Conservation (phyloP, 2,329 filamentous ascomycete species). For the Trichocomaceae sp. region DNA sequence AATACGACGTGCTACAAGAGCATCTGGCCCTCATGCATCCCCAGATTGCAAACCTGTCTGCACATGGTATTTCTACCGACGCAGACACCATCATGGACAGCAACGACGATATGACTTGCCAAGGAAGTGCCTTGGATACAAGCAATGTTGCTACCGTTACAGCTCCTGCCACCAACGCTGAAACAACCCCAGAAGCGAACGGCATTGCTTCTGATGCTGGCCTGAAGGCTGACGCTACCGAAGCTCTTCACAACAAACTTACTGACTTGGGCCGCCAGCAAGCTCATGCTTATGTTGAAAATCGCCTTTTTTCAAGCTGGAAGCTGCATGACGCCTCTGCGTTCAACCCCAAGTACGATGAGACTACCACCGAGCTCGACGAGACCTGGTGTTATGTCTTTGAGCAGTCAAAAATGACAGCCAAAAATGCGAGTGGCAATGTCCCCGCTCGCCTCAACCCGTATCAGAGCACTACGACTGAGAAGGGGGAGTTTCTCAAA, state of each 20-base stretch:
- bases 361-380: slow-evolving; percentile 25
- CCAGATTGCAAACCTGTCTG: slow-evolving; percentile 22
- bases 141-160: slow-evolving; percentile 10
- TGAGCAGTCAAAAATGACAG: slow-evolving; percentile 23
- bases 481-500: slow-evolving; percentile 33
- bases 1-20: slow-evolving; percentile 25
- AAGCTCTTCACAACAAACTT: slow-evolving; percentile 16
- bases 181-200: slow-evolving; percentile 18
- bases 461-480: slow-evolving; percentile 26
- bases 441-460: slow-evolving; percentile 25
- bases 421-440: slow-evolving; percentile 25
- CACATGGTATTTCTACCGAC: slow-evolving; percentile 19
- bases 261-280: slow-evolving; percentile 20
- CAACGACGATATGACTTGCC: slow-evolving; percentile 16
- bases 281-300: slow-evolving; percentile 22
- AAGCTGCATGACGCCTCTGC: slow-evolving; percentile 30
- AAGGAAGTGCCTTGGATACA: neutral
- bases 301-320: slow-evolving; percentile 31
- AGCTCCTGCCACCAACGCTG: slow-evolving; percentile 11
- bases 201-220: slow-evolving; percentile 5
- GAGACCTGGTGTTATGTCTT: slow-evolving; percentile 29
- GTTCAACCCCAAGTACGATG: slow-evolving; percentile 31
- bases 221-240: slow-evolving; percentile 4
- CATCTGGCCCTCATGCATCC: slow-evolving; percentile 32
- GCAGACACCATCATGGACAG: slow-evolving; percentile 5